phyloP scores from a whole-genome alignment of 179 eudicot species.

The Silene vulgaris region DNA sequence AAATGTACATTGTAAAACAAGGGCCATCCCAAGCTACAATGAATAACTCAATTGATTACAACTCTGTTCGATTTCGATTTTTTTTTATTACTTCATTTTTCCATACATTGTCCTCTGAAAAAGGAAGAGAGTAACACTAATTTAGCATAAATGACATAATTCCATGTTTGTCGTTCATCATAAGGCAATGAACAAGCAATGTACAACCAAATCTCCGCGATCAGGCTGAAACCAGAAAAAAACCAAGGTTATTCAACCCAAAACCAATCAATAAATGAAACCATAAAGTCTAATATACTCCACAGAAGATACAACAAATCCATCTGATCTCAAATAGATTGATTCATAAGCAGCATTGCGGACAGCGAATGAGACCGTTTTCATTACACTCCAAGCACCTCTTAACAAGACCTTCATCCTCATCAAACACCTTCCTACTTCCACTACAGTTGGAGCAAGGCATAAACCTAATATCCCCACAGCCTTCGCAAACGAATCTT shows the following conservation, averaged over 20 bases:
- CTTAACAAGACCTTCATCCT: slow-evolving; percentile 55
- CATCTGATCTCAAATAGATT: not conserved
- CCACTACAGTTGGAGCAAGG: slow-evolving; percentile 79
- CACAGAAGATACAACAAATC: too few relatives aligned
- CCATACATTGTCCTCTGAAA: not conserved
- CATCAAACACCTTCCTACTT: slow-evolving; percentile 73
- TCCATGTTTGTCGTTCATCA: slow-evolving; percentile 27
- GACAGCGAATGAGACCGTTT: slow-evolving; percentile 77
- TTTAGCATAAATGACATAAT: slow-evolving; percentile 23
- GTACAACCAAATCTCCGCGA: slow-evolving; percentile 38
- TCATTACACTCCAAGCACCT: slow-evolving; percentile 75
- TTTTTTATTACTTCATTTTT: not conserved
- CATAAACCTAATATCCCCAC: slow-evolving; percentile 72
- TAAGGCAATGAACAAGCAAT: slow-evolving; percentile 22
- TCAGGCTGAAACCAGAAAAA: slow-evolving; percentile 28
- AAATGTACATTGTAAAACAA: slow-evolving; percentile 26
- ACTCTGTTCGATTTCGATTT: not conserved
- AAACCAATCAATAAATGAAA: slow-evolving; percentile 16
- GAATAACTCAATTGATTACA: slow-evolving; percentile 24
- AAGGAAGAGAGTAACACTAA: slow-evolving; percentile 23
- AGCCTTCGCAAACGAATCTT: slow-evolving; percentile 48
- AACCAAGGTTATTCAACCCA: slow-evolving; percentile 27
- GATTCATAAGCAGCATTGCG: slow-evolving; percentile 43
- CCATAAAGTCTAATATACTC: not conserved
- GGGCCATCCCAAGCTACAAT: slow-evolving; percentile 28